Evolutionary conservation across 1,139 yeast genomes (phyloP), one percentile per base, ranked within the genome.

Genomic region (Wickerhamiella pararugosa): DNA sequence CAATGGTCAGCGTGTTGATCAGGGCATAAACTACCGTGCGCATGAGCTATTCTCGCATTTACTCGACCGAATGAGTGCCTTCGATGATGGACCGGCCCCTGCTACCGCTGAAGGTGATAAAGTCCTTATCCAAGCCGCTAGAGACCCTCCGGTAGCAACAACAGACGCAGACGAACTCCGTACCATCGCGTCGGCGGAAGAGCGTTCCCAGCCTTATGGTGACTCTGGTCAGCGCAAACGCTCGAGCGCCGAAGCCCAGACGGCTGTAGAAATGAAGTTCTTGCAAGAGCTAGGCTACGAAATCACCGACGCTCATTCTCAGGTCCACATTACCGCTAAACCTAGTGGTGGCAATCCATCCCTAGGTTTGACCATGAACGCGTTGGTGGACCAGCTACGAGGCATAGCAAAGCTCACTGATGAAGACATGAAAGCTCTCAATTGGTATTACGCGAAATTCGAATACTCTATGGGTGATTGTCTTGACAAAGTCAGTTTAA

Each of bases 381-480:
- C 58, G 25, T 53, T 62, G 36, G 51, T 64, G 3, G 51, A 52
- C 7, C 60, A 62, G 43, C 51, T 62, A 9, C 49, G 50, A 9
- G 54, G 54, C 8, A 44, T 63, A 29, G 55, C 63, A 3, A 56
- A 61, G 21, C 50, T 65, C 27, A 52, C 57, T 5, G 58, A 57
- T 4, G 53, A 56, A 36, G 70, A 66, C 41, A 40, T 59, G 32
- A 53, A 61, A 5, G 51, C 65, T 2, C 49, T 65, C 32, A 61
- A 60, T 42, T 65, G 70, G 70, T 62, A 66, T 40, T 56, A 57
- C 40, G 67, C 69, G 6, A 65, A 64, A 44, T 53, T 65, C 35
- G 70, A 65, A 50, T 62, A 60, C 48, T 52, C 56, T n/a, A 54
- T 58, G 36, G 69, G 67, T 11, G 57, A 65, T 9, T 49, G 55